Base-by-base conservation (phyloP, 441 rosid species). In the Pelargonium cotyledonis region DNA sequence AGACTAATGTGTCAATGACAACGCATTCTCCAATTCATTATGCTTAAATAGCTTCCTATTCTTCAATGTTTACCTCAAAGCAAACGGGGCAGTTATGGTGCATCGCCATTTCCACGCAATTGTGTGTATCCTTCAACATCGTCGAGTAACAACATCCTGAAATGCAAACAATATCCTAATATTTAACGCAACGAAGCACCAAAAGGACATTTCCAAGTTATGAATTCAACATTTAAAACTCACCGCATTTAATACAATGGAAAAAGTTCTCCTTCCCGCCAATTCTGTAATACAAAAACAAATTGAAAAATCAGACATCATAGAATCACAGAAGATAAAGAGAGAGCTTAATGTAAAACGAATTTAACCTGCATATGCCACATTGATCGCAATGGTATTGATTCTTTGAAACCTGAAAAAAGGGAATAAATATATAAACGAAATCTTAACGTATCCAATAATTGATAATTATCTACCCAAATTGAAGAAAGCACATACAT, bases 1-100 rank as follows among this genome's bases (percentile, higher is more conserved):
- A 18, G 69, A 5, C 60, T n/a, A 76, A 12, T 2, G 55, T 4
- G 16, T 12, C 2, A 62, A 41, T 15, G 0, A 11, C 1, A 40
- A 14, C 49, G 16, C 35, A 71, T 18, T 8, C 47, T 31, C 57
- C 3, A 21, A 35, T 58, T 63, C 43, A 15, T 8, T 51, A 43
- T 58, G 65, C 14, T 43, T 38, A 43, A 63, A 29, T 29, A 29
- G 35, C 35, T 29, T 29, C 35, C 35, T 29, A 29, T 29, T 29
- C 35, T 29, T 8, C 44, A 53, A 29, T 41, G 23, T 63, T 73
- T 78, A 89, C 97, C 97, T 91, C 96, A n/a, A 91, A 88, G 85
- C 96, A 91, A 85, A 91, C 85, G 2, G 96, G 88, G 73, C 96
- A 91, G 68, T 91, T 80, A 68, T 88, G 92, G 79, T 91, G 96